These are phyloP conservation scores for Grosmannia huntii DNA, from an alignment of 2,329 filamentous ascomycete species.

Conservation along the genomic window DNA sequence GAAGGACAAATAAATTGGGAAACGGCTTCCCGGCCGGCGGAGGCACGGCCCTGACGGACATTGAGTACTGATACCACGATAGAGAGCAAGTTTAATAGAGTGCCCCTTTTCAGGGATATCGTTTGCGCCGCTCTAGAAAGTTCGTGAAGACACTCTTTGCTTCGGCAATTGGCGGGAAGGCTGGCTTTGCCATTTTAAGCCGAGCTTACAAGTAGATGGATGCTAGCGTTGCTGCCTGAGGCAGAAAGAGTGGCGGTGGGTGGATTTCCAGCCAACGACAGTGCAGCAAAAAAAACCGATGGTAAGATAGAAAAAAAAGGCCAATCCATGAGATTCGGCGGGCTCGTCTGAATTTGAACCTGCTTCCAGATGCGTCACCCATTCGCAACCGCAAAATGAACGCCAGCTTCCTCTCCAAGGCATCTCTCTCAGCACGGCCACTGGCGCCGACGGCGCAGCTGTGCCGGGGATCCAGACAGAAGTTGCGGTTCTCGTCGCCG, in stretches of 20 bases:
- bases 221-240: neutral
- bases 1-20: no score
- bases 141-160: neutral
- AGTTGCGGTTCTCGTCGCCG: constrained; percentile 9
- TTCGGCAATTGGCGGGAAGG: neutral
- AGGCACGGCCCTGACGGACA: no score
- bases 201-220: neutral
- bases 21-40: no score
- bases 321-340: neutral
- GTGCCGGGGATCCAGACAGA: constrained; percentile 15
- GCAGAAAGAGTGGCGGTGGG: neutral
- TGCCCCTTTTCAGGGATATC: no score
- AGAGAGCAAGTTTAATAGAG: neutral
- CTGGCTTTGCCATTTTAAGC: neutral
- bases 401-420: constrained; percentile 21
- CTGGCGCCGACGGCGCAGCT: constrained; percentile 19
- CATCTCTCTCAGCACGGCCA: constrained; percentile 19
- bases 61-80: neutral
- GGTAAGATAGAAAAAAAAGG: neutral
- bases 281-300: constrained; percentile 1
- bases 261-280: neutral
- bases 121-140: neutral
- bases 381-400: constrained; percentile 15
- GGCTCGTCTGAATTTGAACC: no score
- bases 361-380: no score